Evolutionary conservation across 1,139 yeast genomes (phyloP).

Genomic region (Hemisphaericaspora subhashii): DNA sequence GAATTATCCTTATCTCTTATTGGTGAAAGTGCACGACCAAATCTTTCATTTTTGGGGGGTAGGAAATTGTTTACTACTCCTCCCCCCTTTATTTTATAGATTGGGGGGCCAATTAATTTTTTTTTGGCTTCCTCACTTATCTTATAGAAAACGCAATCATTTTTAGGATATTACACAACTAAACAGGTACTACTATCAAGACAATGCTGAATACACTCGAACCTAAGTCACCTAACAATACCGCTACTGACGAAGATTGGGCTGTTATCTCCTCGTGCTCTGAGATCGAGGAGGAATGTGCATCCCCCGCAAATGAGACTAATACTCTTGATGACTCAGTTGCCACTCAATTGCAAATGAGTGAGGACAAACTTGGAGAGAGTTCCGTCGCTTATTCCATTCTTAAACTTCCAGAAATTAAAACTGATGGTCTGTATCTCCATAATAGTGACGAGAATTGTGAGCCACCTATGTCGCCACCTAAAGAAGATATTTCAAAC

Average conservation of each 20-base stretch:
- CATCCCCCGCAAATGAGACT: conserved; percentile 13
- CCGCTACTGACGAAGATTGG: conserved; percentile 41
- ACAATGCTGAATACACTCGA: background rate
- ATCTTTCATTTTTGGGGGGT: too few relatives aligned
- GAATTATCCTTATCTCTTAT: too few relatives aligned
- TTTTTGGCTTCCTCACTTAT: too few relatives aligned
- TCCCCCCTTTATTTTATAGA: too few relatives aligned
- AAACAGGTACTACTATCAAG: background rate
- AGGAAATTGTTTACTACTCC: too few relatives aligned
- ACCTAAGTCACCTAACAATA: background rate
- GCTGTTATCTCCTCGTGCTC: conserved; percentile 47
- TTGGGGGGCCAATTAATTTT: too few relatives aligned
- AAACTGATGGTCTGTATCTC: background rate
- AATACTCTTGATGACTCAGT: conserved; percentile 19
- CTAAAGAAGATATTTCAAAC: background rate
- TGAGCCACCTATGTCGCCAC: background rate
- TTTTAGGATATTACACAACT: too few relatives aligned
- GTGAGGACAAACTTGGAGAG: background rate
- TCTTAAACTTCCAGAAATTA: conserved; percentile 11
- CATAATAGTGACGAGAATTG: background rate
- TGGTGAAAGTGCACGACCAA: too few relatives aligned
- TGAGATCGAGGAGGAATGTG: conserved; percentile 36
- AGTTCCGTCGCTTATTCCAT: conserved; percentile 5
- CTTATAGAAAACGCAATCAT: too few relatives aligned
- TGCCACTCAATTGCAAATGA: conserved; percentile 1